Evolutionary conservation across 192 early-diverging fungal species (phyloP).

Genomic region (Backusella circina): DNA sequence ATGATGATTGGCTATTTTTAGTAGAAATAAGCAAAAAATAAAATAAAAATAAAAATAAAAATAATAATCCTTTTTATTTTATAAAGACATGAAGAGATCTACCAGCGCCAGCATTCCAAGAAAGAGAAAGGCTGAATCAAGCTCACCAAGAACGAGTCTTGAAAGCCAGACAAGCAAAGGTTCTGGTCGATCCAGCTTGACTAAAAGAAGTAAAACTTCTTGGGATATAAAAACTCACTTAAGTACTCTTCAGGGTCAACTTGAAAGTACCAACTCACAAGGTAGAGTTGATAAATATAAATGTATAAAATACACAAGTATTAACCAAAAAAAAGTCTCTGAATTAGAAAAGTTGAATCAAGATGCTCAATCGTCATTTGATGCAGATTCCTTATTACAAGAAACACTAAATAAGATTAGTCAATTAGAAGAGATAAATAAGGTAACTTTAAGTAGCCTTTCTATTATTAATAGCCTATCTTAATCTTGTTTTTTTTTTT

Average conservation of each 20-base stretch:
- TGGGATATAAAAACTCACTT: background rate
- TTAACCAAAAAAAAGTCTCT: background rate
- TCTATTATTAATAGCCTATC: background rate
- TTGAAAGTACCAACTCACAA: background rate
- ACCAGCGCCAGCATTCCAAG: background rate
- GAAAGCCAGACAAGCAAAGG: background rate
- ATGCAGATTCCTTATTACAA: background rate
- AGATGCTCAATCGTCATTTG: background rate
- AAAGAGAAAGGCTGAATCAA: background rate
- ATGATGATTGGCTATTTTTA: no score
- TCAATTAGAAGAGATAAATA: background rate
- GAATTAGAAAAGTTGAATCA: background rate
- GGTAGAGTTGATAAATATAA: background rate
- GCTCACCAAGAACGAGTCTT: background rate
- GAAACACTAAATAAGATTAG: background rate
- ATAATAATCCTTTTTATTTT: background rate
- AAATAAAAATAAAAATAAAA: background rate
- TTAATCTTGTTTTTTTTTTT: background rate
- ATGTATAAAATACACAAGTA: background rate
- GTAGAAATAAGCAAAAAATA: no score
- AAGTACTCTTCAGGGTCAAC: background rate
- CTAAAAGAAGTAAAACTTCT: background rate
- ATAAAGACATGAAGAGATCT: background rate
- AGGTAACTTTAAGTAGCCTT: background rate
- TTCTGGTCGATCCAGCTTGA: background rate